Percentiles rank a stretch among this genome's conserved stretches.
Evolutionary conservation across 2,329 filamentous ascomycete genomes (phyloP).

Genomic region (Eurotiales sp.): DNA sequence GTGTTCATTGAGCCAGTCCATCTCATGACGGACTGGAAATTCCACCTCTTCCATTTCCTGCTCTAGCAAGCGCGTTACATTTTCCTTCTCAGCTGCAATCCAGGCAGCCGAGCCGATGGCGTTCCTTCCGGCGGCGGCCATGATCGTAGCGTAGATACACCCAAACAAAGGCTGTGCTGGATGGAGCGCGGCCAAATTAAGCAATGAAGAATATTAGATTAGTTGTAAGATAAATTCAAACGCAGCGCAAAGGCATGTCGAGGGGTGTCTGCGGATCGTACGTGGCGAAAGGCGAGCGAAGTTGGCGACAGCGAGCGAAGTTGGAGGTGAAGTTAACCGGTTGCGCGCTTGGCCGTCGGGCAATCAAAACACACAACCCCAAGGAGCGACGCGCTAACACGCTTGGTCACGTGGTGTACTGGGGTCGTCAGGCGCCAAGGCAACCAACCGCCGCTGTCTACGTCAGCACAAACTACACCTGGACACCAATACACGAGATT

Average conservation of each 20-base stretch:
- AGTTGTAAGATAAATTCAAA: neutral
- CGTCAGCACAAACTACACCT: too few species aligned
- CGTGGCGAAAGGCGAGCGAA: neutral
- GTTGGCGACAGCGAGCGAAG: too few species aligned
- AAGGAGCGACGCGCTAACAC: slow-evolving; percentile 14
- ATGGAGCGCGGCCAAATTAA: too few species aligned
- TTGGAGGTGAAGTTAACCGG: slow-evolving; percentile 1
- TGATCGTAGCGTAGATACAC: slow-evolving; percentile 19
- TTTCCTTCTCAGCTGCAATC: slow-evolving; percentile 78
- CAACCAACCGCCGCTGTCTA: neutral
- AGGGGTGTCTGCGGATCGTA: neutral
- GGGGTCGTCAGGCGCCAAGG: slow-evolving; percentile 4
- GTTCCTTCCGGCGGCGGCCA: slow-evolving; percentile 36
- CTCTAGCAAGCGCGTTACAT: slow-evolving; percentile 69
- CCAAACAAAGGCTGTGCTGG: neutral
- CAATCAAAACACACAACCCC: slow-evolving; percentile 16
- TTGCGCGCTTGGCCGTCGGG: slow-evolving; percentile 8
- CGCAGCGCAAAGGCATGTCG: neutral
- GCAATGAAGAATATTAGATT: neutral
- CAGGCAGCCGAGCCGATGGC: slow-evolving; percentile 78
- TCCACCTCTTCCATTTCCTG: slow-evolving; percentile 90
- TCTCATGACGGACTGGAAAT: slow-evolving; percentile 85
- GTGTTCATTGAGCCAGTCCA: slow-evolving; percentile 98
- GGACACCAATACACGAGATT: too few species aligned
- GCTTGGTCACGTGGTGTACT: slow-evolving; percentile 19